Evolutionary conservation across 2,329 filamentous ascomycete species (phyloP).

Genomic region (Penicillium occitanis): DNA sequence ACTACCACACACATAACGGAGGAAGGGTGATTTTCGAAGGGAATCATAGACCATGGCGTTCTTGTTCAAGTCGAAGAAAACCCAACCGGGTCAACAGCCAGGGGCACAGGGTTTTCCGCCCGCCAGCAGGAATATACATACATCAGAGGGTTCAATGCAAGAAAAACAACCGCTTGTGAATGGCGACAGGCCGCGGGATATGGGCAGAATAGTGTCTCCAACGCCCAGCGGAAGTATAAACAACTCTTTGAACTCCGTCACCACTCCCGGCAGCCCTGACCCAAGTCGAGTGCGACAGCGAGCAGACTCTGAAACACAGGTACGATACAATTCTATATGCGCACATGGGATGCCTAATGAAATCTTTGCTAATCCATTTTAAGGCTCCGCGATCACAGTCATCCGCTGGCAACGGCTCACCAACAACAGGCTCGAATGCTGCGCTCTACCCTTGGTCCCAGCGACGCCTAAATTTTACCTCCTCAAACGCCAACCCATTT

Average conservation of each 20-base stretch:
- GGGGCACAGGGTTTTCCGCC: conserved; percentile 47
- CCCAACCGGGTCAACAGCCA: conserved; percentile 52
- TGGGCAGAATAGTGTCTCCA: conserved; percentile 53
- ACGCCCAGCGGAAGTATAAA: conserved; percentile 73
- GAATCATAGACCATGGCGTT: conserved; percentile 62
- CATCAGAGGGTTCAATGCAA: conserved; percentile 53
- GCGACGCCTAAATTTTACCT: conserved; percentile 79
- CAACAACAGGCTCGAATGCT: conserved; percentile 61
- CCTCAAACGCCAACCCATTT: conserved; percentile 80
- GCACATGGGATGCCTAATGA: not conserved
- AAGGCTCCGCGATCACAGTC: conserved; percentile 43
- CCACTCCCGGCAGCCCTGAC: conserved; percentile 64
- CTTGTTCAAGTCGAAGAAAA: conserved; percentile 79
- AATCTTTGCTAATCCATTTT: not conserved
- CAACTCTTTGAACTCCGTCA: conserved; percentile 67
- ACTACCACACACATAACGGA: not conserved
- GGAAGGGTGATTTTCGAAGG: not conserved
- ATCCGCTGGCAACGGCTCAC: conserved; percentile 55
- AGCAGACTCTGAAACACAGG: conserved; percentile 56
- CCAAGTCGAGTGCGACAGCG: conserved; percentile 59
- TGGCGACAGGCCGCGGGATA: conserved; percentile 43
- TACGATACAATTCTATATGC: conserved; percentile 34
- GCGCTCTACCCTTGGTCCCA: conserved; percentile 97
- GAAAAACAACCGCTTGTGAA: conserved; percentile 49
- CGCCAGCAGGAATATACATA: conserved; percentile 57